phyloP scores from a whole-genome alignment of 163 green algal genomes.

The Scenedesmus sp. region DNA sequence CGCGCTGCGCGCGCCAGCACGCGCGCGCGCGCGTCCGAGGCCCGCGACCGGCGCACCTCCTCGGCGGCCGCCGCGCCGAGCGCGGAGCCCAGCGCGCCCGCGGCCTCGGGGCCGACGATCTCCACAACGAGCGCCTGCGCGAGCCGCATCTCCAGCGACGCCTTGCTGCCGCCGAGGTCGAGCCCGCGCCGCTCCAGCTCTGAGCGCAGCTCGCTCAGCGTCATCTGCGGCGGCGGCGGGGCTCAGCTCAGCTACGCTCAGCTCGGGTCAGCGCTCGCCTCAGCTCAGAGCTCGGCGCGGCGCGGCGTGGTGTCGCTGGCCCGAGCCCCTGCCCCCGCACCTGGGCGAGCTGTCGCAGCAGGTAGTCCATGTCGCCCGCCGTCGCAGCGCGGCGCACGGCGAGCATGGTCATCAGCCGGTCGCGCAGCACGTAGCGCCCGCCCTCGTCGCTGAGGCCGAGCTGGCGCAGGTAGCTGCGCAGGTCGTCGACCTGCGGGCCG shows the following conservation, averaged over 20 bases:
- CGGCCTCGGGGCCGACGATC: conserved; percentile 16
- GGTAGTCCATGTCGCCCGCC: conserved; percentile 36
- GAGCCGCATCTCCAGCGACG: conserved; percentile 25
- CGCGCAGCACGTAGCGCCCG: conserved; percentile 40
- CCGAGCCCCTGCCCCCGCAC: no score
- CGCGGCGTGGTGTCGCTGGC: neutral
- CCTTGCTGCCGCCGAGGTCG: conserved; percentile 31
- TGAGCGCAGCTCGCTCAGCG: conserved; percentile 26
- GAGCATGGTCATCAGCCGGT: conserved; percentile 44
- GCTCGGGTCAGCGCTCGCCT: no score
- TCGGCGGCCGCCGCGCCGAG: neutral
- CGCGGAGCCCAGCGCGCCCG: neutral
- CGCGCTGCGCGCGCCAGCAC: no score
- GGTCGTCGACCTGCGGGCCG: conserved; percentile 27
- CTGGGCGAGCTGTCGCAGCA: conserved; percentile 29
- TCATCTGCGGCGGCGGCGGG: conserved; percentile 25
- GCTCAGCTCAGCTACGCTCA: no score
- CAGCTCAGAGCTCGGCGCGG: no score
- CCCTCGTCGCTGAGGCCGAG: conserved; percentile 41
- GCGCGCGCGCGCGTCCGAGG: no score
- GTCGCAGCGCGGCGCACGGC: conserved; percentile 33
- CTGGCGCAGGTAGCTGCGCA: conserved; percentile 15
- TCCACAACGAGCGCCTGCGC: conserved; percentile 32
- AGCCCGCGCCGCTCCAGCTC: conserved; percentile 26
- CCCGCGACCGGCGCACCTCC: no score